Evolutionary conservation across 768 basidiomycete genomes (phyloP).

Genomic region (Termitomyces sp.): DNA sequence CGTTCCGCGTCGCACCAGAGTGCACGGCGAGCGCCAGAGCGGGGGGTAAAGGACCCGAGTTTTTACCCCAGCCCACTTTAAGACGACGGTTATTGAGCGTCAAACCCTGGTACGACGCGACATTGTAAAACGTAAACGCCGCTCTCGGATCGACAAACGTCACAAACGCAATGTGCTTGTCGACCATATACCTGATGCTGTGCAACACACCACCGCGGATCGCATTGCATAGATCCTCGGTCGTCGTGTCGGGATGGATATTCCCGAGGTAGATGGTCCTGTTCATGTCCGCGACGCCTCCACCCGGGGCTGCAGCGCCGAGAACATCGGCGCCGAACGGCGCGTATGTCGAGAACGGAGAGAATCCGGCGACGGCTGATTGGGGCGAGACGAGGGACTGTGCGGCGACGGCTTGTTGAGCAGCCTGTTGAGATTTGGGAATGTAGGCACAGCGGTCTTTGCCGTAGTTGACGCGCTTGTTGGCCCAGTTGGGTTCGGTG

Average conservation of each 20-base stretch:
- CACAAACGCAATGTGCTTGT: conserved; percentile 98
- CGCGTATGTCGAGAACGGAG: conserved; percentile 50
- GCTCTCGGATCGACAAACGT: conserved; percentile 94
- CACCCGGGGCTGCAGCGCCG: conserved; percentile 27
- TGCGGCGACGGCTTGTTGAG: conserved; percentile 81
- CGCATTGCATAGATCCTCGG: conserved; percentile 95
- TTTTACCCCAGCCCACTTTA: conserved; percentile 99
- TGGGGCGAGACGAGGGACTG: conserved; percentile 62
- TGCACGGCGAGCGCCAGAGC: conserved; percentile 86
- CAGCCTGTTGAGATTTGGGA: conserved; percentile 91
- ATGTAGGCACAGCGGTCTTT: conserved; percentile 99
- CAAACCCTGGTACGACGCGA: conserved; percentile 85
- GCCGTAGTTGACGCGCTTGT: conserved; percentile 96
- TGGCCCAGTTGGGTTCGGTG: conserved; percentile 89
- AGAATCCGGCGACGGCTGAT: conserved; percentile 33
- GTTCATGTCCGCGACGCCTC: conserved; percentile 64
- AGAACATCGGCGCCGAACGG: conserved; percentile 47
- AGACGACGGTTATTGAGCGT: conserved; percentile 90
- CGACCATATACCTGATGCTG: conserved; percentile 92
- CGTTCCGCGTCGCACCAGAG: conserved; percentile 91
- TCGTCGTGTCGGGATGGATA: conserved; percentile 92
- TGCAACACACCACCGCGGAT: conserved; percentile 96
- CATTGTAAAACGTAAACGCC: conserved; percentile 92
- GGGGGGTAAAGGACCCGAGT: conserved; percentile 82
- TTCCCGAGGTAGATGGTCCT: conserved; percentile 95